Conservation (phyloP, 768 basidiomycete species). For the Podaxis mareebaensis region DNA sequence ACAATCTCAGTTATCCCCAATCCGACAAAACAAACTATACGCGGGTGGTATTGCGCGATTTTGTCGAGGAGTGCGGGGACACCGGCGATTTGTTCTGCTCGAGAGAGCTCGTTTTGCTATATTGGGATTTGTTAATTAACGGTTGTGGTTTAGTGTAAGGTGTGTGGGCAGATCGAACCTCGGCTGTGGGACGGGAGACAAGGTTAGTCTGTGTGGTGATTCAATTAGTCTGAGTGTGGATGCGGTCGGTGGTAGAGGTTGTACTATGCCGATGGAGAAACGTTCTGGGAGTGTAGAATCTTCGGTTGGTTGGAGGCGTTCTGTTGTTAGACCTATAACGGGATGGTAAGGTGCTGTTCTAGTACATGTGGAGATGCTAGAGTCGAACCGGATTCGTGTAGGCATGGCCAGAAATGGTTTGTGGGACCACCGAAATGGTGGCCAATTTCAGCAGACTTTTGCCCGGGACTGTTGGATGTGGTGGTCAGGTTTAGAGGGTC, state of each 20-base stretch:
- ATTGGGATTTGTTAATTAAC: background rate
- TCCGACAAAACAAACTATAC: constrained; percentile 78
- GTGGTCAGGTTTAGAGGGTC: background rate
- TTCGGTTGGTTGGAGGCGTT: constrained; percentile 53
- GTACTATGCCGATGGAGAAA: constrained; percentile 68
- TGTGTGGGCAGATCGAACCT: constrained; percentile 37
- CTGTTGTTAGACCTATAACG: constrained; percentile 54
- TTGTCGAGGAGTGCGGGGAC: constrained; percentile 65
- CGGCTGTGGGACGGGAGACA: constrained; percentile 65
- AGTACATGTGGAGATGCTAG: background rate
- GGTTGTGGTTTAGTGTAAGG: background rate
- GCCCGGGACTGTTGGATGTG: constrained; percentile 53
- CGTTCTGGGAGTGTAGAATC: constrained; percentile 58
- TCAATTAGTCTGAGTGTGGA: background rate
- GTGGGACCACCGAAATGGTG: constrained; percentile 81
- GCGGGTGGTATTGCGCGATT: constrained; percentile 55
- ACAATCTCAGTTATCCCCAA: constrained; percentile 54
- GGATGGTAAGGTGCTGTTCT: background rate
- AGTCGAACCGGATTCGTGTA: constrained; percentile 62
- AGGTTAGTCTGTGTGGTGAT: constrained; percentile 66
- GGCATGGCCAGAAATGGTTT: constrained; percentile 82
- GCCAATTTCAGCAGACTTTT: constrained; percentile 64
- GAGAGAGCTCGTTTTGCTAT: constrained; percentile 57
- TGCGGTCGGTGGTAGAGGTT: constrained; percentile 22
- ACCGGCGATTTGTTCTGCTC: constrained; percentile 47